These are phyloP conservation scores for Adansonia digitata DNA, from an alignment of 345 rosid genomes.

Conservation along the genomic window DNA sequence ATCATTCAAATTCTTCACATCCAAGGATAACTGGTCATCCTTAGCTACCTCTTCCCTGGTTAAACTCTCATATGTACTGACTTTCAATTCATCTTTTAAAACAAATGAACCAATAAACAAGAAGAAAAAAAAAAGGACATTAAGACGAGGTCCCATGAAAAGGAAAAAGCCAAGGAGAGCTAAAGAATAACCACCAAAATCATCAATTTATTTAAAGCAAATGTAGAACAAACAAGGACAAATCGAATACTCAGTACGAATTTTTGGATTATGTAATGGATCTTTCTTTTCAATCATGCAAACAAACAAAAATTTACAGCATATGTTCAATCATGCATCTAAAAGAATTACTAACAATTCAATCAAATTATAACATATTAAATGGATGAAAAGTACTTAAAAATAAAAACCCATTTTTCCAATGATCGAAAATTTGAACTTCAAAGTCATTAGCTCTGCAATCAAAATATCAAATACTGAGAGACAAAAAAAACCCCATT, in stretches of 20 bases:
- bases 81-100: conserved; percentile 44
- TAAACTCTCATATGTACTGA: conserved; percentile 33
- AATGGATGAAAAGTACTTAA: neutral
- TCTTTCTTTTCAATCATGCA: conserved; percentile 16
- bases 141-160: neutral
- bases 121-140: conserved; percentile 11
- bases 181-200: neutral
- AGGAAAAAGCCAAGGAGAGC: neutral
- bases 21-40: conserved; percentile 42
- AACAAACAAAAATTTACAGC: conserved; percentile 5
- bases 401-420: conserved; percentile 5
- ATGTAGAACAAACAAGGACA: conserved; percentile 13
- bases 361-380: neutral
- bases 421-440: neutral
- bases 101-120: conserved; percentile 16
- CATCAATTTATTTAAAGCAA: conserved; percentile 14
- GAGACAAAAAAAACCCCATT: neutral
- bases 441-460: neutral
- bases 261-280: conserved; percentile 13
- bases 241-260: conserved; percentile 4
- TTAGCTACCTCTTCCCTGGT: conserved; percentile 32
- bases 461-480: neutral
- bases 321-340: too few species aligned
- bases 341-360: too few species aligned
- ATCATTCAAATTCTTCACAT: conserved; percentile 40